phyloP scores from a whole-genome alignment of 2,329 filamentous ascomycete genomes.

The Paraconiothyrium sp. region DNA sequence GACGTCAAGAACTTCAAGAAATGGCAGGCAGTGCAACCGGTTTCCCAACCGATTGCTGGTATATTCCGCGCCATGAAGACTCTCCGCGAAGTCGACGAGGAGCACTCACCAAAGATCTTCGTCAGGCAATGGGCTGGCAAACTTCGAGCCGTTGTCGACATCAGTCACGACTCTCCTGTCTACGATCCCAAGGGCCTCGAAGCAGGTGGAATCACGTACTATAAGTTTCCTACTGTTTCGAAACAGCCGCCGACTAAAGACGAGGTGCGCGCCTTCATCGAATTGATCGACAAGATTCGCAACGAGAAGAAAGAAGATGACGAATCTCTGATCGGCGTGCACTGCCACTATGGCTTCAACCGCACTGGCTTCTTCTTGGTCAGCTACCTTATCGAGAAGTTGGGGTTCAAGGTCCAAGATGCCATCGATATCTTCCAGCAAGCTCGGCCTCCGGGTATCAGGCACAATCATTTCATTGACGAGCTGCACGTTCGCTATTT shows the following conservation, averaged over 20 bases:
- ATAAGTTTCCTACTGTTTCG: constrained; percentile 91
- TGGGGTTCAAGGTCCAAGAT: constrained; percentile 74
- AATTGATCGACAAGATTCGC: constrained; percentile 62
- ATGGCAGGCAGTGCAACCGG: constrained; percentile 82
- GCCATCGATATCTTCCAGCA: constrained; percentile 81
- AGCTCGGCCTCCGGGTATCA: constrained; percentile 81
- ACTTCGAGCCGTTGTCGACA: constrained; percentile 84
- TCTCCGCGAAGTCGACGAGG: constrained; percentile 84
- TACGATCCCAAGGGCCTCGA: constrained; percentile 74
- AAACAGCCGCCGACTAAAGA: constrained; percentile 81
- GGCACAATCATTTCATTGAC: constrained; percentile 89
- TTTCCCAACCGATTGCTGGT: constrained; percentile 79
- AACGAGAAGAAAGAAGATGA: constrained; percentile 51
- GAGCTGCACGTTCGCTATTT: constrained; percentile 82
- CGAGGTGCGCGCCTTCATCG: constrained; percentile 68
- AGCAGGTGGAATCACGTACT: constrained; percentile 58
- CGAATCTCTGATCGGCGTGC: constrained; percentile 73
- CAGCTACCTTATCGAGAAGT: constrained; percentile 86
- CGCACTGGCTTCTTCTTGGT: constrained; percentile 91
- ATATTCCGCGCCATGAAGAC: constrained; percentile 94
- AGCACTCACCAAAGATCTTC: constrained; percentile 80
- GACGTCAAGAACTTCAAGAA: constrained; percentile 96
- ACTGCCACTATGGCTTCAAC: constrained; percentile 97
- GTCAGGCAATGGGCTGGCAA: constrained; percentile 71
- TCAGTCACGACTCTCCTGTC: constrained; percentile 88